A percentile compares a stretch with the other conserved stretches of the same genome.
These are phyloP conservation scores for Thelonectria discophora DNA, from an alignment of 2,329 filamentous ascomycete species.

Conservation along the genomic window DNA sequence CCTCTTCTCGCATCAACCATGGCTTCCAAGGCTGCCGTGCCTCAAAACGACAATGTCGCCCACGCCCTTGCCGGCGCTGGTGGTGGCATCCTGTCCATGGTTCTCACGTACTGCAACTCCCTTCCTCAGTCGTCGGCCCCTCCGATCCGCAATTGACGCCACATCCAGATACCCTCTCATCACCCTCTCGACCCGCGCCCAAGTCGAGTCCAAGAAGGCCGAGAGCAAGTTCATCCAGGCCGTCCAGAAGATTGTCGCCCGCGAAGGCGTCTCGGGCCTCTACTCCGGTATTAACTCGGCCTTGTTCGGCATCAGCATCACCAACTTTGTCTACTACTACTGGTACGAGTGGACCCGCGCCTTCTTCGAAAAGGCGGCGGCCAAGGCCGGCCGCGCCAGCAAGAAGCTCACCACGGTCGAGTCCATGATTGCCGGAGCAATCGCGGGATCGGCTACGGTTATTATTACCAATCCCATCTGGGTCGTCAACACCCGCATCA, in stretches of 20 bases:
- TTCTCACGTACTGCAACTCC: constrained; percentile 75
- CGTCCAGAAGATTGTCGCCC: constrained; percentile 84
- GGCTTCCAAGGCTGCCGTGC: constrained; percentile 69
- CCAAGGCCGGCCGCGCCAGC: constrained; percentile 74
- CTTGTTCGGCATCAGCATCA: constrained; percentile 96
- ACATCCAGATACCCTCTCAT: constrained; percentile 85
- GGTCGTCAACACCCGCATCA: constrained; percentile 99
- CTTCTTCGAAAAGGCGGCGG: constrained; percentile 82
- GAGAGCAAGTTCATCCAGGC: constrained; percentile 86
- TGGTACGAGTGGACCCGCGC: constrained; percentile 98
- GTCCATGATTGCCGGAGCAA: constrained; percentile 92
- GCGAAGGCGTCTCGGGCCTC: constrained; percentile 87
- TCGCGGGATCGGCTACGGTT: constrained; percentile 93
- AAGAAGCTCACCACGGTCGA: constrained; percentile 91
- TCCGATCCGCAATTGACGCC: constrained; percentile 18
- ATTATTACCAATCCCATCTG: constrained; percentile 98
- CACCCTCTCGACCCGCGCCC: constrained; percentile 94
- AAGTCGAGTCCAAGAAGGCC: constrained; percentile 95
- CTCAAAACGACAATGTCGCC: constrained; percentile 95
- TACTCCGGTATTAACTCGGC: constrained; percentile 95
- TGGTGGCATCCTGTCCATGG: constrained; percentile 94
- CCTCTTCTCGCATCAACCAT: constrained; percentile 29
- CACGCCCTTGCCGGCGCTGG: constrained; percentile 93
- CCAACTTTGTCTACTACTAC: constrained; percentile 99
- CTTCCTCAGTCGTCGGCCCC: neutral